Base-by-base conservation (phyloP, 2,329 filamentous ascomycete genomes). In the Cladophialophora exuberans region DNA sequence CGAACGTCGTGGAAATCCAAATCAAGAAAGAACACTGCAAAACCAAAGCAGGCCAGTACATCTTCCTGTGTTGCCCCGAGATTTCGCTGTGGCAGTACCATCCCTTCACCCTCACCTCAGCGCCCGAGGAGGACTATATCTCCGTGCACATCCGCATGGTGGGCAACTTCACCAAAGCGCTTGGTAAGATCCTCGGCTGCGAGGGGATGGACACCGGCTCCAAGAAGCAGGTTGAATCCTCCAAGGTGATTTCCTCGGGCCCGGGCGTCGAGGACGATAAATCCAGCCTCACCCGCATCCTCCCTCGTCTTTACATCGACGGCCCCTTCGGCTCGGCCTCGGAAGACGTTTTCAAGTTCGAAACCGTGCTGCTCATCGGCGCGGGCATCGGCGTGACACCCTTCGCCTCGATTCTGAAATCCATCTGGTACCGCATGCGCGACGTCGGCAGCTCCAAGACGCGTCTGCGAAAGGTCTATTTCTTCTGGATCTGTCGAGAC, bases 401-500 rank as follows among this genome's bases (percentile, higher is more conserved):
- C 6, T 80, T 80, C 63, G 78, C 78, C 13, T 77, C 74, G 23
- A 79, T 81, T 41, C 68, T 81, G 67, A 95, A 95, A 79, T 90
- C 87, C 47, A 93, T 95, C 73, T 95, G 90, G 90, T 95, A 94
- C 77, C 84, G 89, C 46, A 91, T 93, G 86, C 61, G 57, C n/a
- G 46, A 50, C 22, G 91, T 89, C 73, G 87, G 88, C 2, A 85
- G 89, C 33, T 56, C 62, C 70, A 88, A 87, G 76, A 92, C 88
- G 2, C 81, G 88, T 3, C 79, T 95, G 36, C 82, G 86, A 66
- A 95, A 94, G 73, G 89, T 95, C 15, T 95, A 94, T 77, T 94
- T 94, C 78, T 91, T 94, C 82, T 94, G 90, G 90, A 86, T 94
- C 59, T 93, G 89, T 78, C 82, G 89, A 72, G 89, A 94, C 72